A percentile compares a stretch with the other conserved stretches of the same genome.
Conservation (phyloP, 305 asterid species). For the Plantago rigida region DNA sequence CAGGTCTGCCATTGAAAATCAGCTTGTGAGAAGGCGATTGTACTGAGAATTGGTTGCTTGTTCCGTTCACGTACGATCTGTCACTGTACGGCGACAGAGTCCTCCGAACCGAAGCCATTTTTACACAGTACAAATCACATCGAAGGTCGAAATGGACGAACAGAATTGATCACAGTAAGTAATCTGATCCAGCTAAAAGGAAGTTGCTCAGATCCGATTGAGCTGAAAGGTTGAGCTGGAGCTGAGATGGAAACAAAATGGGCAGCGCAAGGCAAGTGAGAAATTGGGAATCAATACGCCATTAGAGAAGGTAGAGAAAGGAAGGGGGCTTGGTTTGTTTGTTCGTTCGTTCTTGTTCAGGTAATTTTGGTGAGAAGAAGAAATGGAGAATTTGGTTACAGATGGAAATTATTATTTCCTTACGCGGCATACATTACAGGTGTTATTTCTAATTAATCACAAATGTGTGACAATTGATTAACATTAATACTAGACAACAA, state of each 20-base stretch:
- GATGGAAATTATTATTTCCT: too few species aligned
- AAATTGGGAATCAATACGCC: not conserved
- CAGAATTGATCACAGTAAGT: not conserved
- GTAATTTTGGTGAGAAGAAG: too few species aligned
- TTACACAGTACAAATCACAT: conserved; percentile 29
- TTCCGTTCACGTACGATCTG: conserved; percentile 60
- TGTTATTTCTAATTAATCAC: too few species aligned
- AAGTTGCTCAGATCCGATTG: conserved; percentile 5
- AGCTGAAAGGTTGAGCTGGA: not conserved
- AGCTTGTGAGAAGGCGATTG: conserved; percentile 65
- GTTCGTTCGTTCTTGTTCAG: not conserved
- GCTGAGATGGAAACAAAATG: not conserved
- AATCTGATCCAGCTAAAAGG: not conserved
- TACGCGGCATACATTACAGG: too few species aligned
- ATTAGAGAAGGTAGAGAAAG: not conserved
- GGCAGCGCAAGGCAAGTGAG: not conserved
- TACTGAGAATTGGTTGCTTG: conserved; percentile 35
- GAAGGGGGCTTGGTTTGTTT: not conserved
- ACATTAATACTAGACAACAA: too few species aligned
- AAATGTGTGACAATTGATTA: too few species aligned
- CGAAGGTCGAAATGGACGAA: not conserved
- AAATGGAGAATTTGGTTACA: too few species aligned
- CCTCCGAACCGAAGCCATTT: conserved; percentile 89
- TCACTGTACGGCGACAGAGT: conserved; percentile 68
- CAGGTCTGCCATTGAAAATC: conserved; percentile 36